A percentile compares a stretch with the other conserved stretches of the same genome.
These are phyloP conservation scores for Venturia pyrina DNA, from an alignment of 2,329 filamentous ascomycete genomes.

Conservation along the genomic window DNA sequence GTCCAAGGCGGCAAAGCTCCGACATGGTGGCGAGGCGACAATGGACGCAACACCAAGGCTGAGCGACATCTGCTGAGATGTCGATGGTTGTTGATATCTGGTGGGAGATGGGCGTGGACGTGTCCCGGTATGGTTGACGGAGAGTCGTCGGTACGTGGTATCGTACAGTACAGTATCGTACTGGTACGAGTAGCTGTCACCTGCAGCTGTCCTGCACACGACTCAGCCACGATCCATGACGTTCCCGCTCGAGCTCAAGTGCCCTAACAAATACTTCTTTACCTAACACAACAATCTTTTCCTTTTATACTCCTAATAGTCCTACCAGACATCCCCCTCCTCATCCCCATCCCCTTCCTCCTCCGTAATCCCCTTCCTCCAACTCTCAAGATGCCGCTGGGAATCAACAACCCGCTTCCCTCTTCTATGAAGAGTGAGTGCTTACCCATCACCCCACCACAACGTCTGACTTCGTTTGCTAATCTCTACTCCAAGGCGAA, in stretches of 20 bases:
- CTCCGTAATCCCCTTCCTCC: neutral
- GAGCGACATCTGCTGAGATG: no score
- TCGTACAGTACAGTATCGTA: no score
- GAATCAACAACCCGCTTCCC: conserved; percentile 45
- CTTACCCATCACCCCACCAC: conserved; percentile 5
- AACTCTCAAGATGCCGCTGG: conserved; percentile 29
- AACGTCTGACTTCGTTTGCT: conserved; percentile 13
- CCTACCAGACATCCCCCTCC: neutral
- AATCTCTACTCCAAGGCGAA: conserved; percentile 54
- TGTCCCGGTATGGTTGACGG: neutral
- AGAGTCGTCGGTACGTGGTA: no score
- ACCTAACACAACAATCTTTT: neutral
- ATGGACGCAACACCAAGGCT: no score
- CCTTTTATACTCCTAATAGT: neutral
- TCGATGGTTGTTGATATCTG: neutral
- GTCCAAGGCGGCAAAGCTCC: no score
- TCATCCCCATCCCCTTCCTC: no score
- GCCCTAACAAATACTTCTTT: conserved; percentile 2
- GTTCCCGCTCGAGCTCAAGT: neutral
- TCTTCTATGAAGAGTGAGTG: conserved; percentile 42
- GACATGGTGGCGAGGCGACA: no score
- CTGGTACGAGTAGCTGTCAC: neutral
- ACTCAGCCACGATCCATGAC: conserved; percentile 2
- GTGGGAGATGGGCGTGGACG: neutral
- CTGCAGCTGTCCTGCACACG: neutral